These are phyloP conservation scores for Gastrolobium bilobum DNA, from an alignment of 306 rosid species.

Conservation along the genomic window DNA sequence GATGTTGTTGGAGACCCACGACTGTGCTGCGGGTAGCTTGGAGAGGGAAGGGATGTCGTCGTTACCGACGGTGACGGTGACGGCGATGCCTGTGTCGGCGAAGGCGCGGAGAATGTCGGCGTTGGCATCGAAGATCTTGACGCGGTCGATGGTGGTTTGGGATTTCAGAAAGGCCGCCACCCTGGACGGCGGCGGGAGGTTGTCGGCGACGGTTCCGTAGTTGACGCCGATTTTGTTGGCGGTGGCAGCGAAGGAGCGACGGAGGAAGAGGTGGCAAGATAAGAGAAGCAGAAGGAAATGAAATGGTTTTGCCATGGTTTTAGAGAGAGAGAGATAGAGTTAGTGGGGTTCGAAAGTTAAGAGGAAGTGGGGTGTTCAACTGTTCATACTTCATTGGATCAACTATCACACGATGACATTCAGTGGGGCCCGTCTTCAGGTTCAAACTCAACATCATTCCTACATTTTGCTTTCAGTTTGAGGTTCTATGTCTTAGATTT, in stretches of 20 bases:
- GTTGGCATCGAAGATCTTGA: slow-evolving; percentile 80
- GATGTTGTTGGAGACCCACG: slow-evolving; percentile 71
- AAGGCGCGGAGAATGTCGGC: slow-evolving; percentile 75
- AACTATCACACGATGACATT: background rate
- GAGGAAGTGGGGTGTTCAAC: background rate
- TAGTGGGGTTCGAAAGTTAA: background rate
- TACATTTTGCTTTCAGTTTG: no score
- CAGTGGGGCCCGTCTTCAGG: background rate
- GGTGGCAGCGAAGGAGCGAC: slow-evolving; percentile 6
- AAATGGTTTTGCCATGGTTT: slow-evolving; percentile 53
- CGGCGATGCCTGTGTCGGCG: slow-evolving; percentile 66
- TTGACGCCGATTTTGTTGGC: slow-evolving; percentile 73
- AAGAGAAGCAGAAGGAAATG: slow-evolving; percentile 3
- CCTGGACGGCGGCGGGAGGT: slow-evolving; percentile 75
- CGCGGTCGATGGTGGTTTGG: slow-evolving; percentile 74
- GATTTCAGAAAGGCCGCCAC: slow-evolving; percentile 81
- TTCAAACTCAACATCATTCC: background rate
- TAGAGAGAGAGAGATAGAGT: background rate
- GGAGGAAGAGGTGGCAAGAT: slow-evolving; percentile 37
- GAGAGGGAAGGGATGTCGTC: slow-evolving; percentile 75
- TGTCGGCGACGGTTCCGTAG: slow-evolving; percentile 86
- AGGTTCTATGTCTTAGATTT: no score
- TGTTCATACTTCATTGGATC: background rate
- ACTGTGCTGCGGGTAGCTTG: slow-evolving; percentile 63
- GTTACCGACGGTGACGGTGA: slow-evolving; percentile 71